Evolutionary conservation across 1,139 yeast species (phyloP), one percentile per base, ranked within the genome.

Genomic region (Chernovozyma sophiae-reginae): DNA sequence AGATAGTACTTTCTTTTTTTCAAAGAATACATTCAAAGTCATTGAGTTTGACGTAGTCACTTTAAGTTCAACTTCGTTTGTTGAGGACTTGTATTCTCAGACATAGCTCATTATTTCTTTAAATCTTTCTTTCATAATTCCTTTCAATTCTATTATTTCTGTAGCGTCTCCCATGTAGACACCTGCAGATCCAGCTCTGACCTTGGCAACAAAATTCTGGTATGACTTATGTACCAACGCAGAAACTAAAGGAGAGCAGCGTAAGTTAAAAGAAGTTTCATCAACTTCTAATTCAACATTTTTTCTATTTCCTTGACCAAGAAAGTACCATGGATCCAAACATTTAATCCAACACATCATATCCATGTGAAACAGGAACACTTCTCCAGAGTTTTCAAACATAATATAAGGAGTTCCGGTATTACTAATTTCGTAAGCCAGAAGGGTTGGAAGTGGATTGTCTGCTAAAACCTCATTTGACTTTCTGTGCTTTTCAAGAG

Each of bases 241-340:
- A 16, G 17, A 13, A 11, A 26, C 29, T 13, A 11, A 6, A 7
- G 29, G 29, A 8, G 29, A 12, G n/a, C n/a, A n/a, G n/a, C n/a
- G n/a, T n/a, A n/a, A n/a, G n/a, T n/a, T n/a, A n/a, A n/a, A n/a
- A n/a, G n/a, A n/a, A n/a, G n/a, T n/a, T 7, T 8, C 12, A 7
- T 20, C 8, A 10, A 20, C 23, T 10, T 20, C 10, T 10, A 20
- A 20, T 20, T 7, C 6, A 6, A 20, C 8, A 6, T 6, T 7
- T 20, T 20, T 10, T 7, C 6, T 6, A 20, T 7, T 7, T 6
- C 10, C 23, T 6, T 6, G 10, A 20, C 23, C 23, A 12, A 26
- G 45, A 37, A 48, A 61, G 43, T 70, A 71, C 78, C 79, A 75
- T 1, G 77, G 63, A 42, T 76, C 80, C 14, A 72, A 49, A 0